Evolutionary conservation across 1,284 basidiomycete species (phyloP), one percentile per base, ranked within the genome.

Genomic region (Cutaneotrichosporon mucoides): DNA sequence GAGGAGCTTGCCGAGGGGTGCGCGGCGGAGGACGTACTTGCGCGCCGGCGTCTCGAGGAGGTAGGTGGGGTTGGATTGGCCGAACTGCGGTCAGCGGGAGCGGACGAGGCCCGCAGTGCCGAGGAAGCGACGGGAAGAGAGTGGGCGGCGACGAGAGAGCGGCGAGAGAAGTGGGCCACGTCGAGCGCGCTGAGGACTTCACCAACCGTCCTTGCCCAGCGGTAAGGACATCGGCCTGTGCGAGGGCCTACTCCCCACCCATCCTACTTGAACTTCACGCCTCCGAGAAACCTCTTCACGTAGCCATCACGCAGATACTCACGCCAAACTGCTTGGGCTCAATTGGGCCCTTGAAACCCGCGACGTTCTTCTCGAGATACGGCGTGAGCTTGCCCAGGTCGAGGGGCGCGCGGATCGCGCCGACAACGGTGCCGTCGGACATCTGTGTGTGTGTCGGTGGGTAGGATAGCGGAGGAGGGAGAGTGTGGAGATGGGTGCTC

Each of bases 31-130:
- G 1, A 98, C 94, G 66, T 72, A 73, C 12, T 61, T 60, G 45
- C 56, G 55, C 0, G 57, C 57, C 3, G 68, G 66, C 10, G 61
- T 58, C 42, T 48, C 53, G 48, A 67, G 46, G 34, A 66, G 89
- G 76, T 97, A 97, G 0, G 94, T 98, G 0, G 94, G 94, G 72
- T 98, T 98, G 11, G 91, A 94, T 89, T 91, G 63, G 50, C 60
- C 40, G 9, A 59, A 59, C 58, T 59, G 48, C 24, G 24, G 24
- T 24, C 24, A 24, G 24, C 24, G 24, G 24, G 24, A 24, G 24
- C 24, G 24, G 24, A 24, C 24, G 24, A 24, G 24, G 24, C 24
- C 24, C 24, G 24, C 24, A 24, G 24, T 24, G 24, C 24, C 24
- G 24, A 24, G 24, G 24, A 24, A 24, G 24, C 24, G 24, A 24